Evolutionary conservation across 305 asterid species (phyloP).

Genomic region (Caryopteris hybrid): DNA sequence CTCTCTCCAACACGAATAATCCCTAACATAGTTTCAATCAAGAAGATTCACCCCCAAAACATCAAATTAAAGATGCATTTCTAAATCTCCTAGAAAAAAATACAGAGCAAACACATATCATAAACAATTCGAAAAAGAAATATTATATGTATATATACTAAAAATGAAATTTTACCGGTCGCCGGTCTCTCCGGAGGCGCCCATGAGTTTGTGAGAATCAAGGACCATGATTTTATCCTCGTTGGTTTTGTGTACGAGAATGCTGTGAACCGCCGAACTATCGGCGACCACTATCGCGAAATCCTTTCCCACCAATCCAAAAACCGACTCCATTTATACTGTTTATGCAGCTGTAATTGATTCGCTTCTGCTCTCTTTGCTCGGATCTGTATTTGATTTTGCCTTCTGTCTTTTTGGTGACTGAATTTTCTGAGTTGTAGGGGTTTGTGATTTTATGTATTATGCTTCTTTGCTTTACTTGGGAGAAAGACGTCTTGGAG

Average conservation of each 20-base stretch:
- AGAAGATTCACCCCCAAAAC: not conserved
- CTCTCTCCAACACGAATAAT: not conserved
- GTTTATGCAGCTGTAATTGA: not conserved
- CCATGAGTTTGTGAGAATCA: conserved; percentile 91
- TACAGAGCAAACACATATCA: not conserved
- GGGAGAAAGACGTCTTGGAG: conserved; percentile 45
- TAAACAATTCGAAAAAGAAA: not conserved
- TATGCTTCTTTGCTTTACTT: conserved; percentile 8
- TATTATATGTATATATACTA: no score
- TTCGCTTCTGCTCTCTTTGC: not conserved
- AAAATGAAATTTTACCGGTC: conserved; percentile 48
- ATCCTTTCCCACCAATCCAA: conserved; percentile 79
- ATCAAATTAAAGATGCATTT: not conserved
- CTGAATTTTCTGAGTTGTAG: not conserved
- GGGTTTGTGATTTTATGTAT: conserved; percentile 9
- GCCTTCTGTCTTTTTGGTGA: not conserved
- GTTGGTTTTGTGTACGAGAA: conserved; percentile 85
- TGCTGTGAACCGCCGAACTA: conserved; percentile 91
- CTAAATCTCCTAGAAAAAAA: not conserved
- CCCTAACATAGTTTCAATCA: not conserved
- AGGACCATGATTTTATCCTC: conserved; percentile 90
- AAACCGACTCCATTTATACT: conserved; percentile 74
- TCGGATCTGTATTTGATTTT: conserved; percentile 18
- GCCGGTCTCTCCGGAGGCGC: conserved; percentile 94
- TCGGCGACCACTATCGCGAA: conserved; percentile 85